phyloP scores from a whole-genome alignment of 306 rosid genomes.

The Sindora glabra region DNA sequence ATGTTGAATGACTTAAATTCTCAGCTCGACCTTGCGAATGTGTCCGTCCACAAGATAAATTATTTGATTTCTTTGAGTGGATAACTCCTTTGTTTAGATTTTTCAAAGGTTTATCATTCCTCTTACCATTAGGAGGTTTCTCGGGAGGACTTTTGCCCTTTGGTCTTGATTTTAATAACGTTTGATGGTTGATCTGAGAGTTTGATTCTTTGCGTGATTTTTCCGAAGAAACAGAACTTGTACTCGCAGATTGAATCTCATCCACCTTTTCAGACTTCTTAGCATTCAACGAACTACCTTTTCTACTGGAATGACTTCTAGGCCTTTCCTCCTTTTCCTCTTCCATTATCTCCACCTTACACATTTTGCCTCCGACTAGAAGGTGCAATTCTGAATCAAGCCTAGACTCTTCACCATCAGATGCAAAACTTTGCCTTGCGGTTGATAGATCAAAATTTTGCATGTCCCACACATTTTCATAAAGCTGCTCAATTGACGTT shows the following conservation, averaged over 20 bases:
- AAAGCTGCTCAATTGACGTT: slow-evolving; percentile 84
- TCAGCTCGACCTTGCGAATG: slow-evolving; percentile 24
- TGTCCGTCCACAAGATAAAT: slow-evolving; percentile 33
- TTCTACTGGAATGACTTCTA: slow-evolving; percentile 32
- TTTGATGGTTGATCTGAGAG: slow-evolving; percentile 21
- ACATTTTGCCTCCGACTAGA: slow-evolving; percentile 91
- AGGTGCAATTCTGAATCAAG: slow-evolving; percentile 85
- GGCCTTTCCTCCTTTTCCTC: slow-evolving; percentile 60
- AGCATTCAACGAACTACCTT: slow-evolving; percentile 33
- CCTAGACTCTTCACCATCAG: slow-evolving; percentile 91
- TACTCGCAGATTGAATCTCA: slow-evolving; percentile 35
- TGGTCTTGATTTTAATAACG: slow-evolving; percentile 30
- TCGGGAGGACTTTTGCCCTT: slow-evolving; percentile 33
- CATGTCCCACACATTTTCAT: slow-evolving; percentile 96
- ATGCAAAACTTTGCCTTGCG: slow-evolving; percentile 64
- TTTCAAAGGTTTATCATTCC: slow-evolving; percentile 30
- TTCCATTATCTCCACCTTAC: slow-evolving; percentile 91
- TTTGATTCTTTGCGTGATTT: slow-evolving; percentile 35
- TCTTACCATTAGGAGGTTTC: slow-evolving; percentile 50
- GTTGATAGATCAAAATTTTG: slow-evolving; percentile 95
- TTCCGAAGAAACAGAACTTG: slow-evolving; percentile 41
- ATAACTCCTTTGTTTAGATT: slow-evolving; percentile 32
- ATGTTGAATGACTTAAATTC: slow-evolving; percentile 18
- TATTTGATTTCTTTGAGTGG: slow-evolving; percentile 26
- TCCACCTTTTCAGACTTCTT: slow-evolving; percentile 38